Evolutionary conservation across 2,329 filamentous ascomycete species (phyloP), one percentile per base, ranked within the genome.

Genomic region (Botrytis paeoniae): DNA sequence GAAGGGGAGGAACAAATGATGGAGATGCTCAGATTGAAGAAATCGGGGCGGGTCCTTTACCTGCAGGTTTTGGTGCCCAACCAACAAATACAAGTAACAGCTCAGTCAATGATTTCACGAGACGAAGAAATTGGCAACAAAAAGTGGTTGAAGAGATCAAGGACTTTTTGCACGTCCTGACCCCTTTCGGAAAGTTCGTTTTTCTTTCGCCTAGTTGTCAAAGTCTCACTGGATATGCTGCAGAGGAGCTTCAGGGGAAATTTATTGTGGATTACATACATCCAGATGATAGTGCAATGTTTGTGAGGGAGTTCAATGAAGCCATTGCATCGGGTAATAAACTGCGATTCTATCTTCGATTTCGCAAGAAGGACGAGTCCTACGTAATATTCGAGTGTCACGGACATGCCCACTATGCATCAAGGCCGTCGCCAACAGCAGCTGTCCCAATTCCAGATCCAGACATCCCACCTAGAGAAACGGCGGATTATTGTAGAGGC

Each of bases 361-460:
- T 98, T 80, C 88, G 87, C 80, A 93, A 90, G 82, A 89, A 89
- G 77, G 93, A 96, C 80, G 90, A 89, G 35, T 86, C 85, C 3
- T 97, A 92, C 80, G 86, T 87, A 75, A 93, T 98, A 72, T 93
- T 98, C 80, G 95, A 98, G 83, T 91, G 93, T n/a, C 91, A 95
- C 77, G 95, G 95, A 68, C 95, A 98, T 80, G 93, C 94, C 20
- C 95, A 98, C 83, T 91, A 97, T 75, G 92, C 92, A 51, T 89
- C 87, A 32, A 87, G 87, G 74, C 89, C 88, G 75, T 20, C 54
- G 29, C 12, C 64, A 35, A 88, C 88, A 39, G 90, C 89, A 18
- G 51, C 51, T 29, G 14, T 18, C 16, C 51, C 51, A 18, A 14
- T 57, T 29, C 6, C 51, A 32, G 51, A 57, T 18, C 14, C 51